Base-by-base conservation (phyloP, 352 stramenopile genomes). In the Phytophthora syringae region DNA sequence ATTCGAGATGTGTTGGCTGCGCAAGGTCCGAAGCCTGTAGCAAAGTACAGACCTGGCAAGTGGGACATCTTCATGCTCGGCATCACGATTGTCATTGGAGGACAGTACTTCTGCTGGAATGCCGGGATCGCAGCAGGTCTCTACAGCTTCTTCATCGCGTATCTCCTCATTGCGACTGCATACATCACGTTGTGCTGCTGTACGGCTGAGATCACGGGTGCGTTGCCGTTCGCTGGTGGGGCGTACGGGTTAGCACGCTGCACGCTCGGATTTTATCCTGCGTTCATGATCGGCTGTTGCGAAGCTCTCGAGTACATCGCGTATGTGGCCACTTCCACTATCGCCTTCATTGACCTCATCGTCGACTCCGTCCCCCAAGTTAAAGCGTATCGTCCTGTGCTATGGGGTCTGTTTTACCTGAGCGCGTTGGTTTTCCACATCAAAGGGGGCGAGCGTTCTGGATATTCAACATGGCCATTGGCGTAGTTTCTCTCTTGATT, bases 21-120 rank as follows among this genome's bases (percentile, higher is more conserved):
- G 5, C 27, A 10, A 15, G 57, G 57, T 5, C 50, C 42, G 20
- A 22, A 12, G 11, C 34, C 56, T 12, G 13, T 5, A 24, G 5
- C 20, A 2, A 54, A 67, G 12, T 75, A 77, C 52, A 60, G 67
- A 34, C 68, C 58, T 16, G 49, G 53, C 2, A 77, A 75, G 49
- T 79, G 54, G 63, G 71, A 77, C 53, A 59, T 88, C 30, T 86
- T 64, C 57, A 60, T 82, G 24, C 67, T 88, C 7, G 79, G 79
- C 4, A 79, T 88, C 40, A 83, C 76, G 1, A 80, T 86, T 27
- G 79, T 84, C 40, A 74, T 88, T 15, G 79, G 76, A 1, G 79
- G 76, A 9, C 76, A 88, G 54, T 84, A 81, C 48, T 79, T 88
- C 40, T 68, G 56, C 9, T 88, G 79, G 79, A 86, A 86, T 22